Evolutionary conservation across 345 rosid genomes (phyloP).

Genomic region (Eucalyptus melliodora): DNA sequence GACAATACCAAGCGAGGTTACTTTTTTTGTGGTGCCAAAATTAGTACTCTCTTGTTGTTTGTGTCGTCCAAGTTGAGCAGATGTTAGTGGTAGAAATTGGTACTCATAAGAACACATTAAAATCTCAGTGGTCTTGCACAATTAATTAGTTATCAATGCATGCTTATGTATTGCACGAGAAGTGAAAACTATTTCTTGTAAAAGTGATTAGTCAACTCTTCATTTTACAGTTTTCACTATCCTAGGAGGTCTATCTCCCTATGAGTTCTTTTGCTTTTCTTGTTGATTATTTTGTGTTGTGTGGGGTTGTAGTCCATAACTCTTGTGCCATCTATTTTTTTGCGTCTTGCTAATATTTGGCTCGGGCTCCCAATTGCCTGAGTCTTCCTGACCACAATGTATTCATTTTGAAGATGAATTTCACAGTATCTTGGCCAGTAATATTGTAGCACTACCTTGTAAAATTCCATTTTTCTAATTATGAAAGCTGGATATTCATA

Average conservation of each 20-base stretch:
- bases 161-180: background rate
- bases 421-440: too few species aligned
- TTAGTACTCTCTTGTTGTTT: background rate
- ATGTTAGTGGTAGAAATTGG: background rate
- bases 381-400: background rate
- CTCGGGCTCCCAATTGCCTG: background rate
- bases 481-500: background rate
- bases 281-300: background rate
- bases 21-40: background rate
- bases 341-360: too few species aligned
- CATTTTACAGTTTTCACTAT: background rate
- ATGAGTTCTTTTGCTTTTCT: background rate
- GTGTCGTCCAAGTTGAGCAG: fast-evolving
- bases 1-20: background rate
- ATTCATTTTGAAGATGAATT: too few species aligned
- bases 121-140: background rate
- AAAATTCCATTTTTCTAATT: too few species aligned
- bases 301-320: background rate
- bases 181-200: background rate
- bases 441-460: too few species aligned
- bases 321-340: background rate
- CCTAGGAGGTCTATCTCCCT: background rate
- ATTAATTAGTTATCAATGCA: fast-evolving
- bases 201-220: background rate
- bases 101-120: background rate